Base-by-base conservation (phyloP, 2,329 filamentous ascomycete species). In the Phialemoniopsis sp. region DNA sequence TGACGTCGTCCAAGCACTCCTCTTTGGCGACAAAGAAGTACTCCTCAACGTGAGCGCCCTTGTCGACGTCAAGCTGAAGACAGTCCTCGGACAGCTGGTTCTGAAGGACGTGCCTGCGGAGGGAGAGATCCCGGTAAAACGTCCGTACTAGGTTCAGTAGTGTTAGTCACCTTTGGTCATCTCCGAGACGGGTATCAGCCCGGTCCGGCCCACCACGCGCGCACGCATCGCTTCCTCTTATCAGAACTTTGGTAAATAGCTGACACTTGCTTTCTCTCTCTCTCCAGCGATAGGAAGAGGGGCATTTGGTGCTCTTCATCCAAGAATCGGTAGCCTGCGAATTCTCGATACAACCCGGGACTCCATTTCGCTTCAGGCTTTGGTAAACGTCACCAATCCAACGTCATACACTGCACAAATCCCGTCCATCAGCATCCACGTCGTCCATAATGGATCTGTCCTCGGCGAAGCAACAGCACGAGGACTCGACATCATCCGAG, bases 91-190 rank as follows among this genome's bases (percentile, higher is more conserved):
- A 36, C 72, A 83, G 50, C 78, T 97, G 55, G 76, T 85, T 39
- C 70, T 97, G 53, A 88, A 87, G 61, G 81, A 85, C 49, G 85
- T 98, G 54, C 91, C 91, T 35, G 89, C 80, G 60, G 76, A 89
- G 69, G 90, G 93, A 52, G 78, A 83, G 55, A 82, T 98, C 57
- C 87, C 87, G 64, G 80, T 97, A 70, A 94, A 95, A 78, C 87
- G 89, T 95, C 84, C 81, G 90, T 88, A 47, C 38, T 47, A 47
- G 41, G 29, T 37, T 18, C 63, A 54, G 60, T 65, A 62, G 54
- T 56, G 59, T 60, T 57, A 63, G 60, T 68, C 56, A 48, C 55
- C 54, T 46, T 47, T 42, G 40, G 40, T 41, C 21, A 10, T 10
- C 21, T 26, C 21, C 21, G 6, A 10, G 21, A 10, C 21, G 21